Conservation (phyloP, 805 yeast genomes). For the Schwanniomyces vanrijiae region DNA sequence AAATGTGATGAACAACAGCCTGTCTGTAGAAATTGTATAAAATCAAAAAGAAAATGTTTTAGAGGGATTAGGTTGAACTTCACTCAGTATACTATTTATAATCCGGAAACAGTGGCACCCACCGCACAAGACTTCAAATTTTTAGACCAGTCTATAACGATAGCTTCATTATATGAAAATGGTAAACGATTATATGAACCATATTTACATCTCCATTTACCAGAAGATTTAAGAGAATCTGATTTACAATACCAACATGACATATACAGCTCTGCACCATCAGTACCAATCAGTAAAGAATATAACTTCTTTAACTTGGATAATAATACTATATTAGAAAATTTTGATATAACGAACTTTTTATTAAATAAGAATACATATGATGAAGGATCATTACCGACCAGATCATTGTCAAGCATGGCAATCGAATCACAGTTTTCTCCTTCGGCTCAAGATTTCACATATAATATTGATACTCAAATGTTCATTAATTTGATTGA, state of each 20-base stretch:
- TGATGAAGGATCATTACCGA: conserved; percentile 5
- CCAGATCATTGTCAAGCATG: background rate
- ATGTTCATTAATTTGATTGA: conserved; percentile 25
- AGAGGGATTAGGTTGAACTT: conserved; percentile 48
- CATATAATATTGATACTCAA: conserved; percentile 16
- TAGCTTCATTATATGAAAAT: conserved; percentile 38
- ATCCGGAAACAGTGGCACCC: conserved; percentile 21
- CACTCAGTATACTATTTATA: conserved; percentile 39
- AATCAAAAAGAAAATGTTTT: conserved; percentile 47
- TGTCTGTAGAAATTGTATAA: conserved; percentile 56
- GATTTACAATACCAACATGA: conserved; percentile 29
- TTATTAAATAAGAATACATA: conserved; percentile 20
- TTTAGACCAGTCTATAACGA: conserved; percentile 44
- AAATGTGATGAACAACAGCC: conserved; percentile 68
- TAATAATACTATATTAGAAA: conserved; percentile 18
- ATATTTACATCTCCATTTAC: conserved; percentile 30
- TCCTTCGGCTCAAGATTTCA: conserved; percentile 3
- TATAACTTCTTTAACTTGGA: conserved; percentile 3
- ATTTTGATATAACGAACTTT: conserved; percentile 24
- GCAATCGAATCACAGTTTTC: background rate
- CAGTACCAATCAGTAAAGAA: conserved; percentile 2
- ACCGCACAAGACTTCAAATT: conserved; percentile 5
- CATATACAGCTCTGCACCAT: conserved; percentile 12
- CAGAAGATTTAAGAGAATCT: conserved; percentile 31
- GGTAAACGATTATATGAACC: conserved; percentile 32